Percentiles rank a stretch among this genome's conserved stretches.
These are phyloP conservation scores for Blastocystis sp. DNA, from an alignment of 352 stramenopile species.

Conservation along the genomic window DNA sequence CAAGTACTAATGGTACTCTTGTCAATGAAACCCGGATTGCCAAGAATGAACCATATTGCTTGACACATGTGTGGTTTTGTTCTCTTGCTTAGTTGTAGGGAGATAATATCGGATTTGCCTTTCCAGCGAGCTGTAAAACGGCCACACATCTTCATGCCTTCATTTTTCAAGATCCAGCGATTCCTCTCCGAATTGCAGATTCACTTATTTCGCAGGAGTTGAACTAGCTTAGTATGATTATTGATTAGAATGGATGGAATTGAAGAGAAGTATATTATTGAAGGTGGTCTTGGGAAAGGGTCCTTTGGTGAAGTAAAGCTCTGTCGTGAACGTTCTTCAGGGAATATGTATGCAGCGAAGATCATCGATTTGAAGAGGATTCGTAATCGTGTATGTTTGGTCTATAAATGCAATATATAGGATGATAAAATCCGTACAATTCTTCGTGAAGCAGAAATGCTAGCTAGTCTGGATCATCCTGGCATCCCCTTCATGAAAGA, in stretches of 20 bases:
- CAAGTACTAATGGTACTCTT: conserved; percentile 39
- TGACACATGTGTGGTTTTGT: background rate
- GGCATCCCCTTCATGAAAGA: conserved; percentile 59
- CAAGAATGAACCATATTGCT: conserved; percentile 20
- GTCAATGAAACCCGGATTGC: conserved; percentile 37
- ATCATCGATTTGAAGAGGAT: conserved; percentile 67
- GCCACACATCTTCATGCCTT: background rate
- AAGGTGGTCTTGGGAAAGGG: conserved; percentile 64
- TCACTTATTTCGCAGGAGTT: conserved; percentile 39
- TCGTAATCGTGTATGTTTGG: conserved; percentile 9
- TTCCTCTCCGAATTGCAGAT: background rate
- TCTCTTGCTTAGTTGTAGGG: background rate
- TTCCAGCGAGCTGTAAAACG: background rate
- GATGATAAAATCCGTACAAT: conserved; percentile 63
- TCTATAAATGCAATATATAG: background rate
- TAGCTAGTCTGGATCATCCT: conserved; percentile 64
- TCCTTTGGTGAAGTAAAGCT: conserved; percentile 65
- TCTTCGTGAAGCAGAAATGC: conserved; percentile 66
- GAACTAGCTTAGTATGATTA: background rate
- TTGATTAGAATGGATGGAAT: background rate
- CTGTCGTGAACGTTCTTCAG: conserved; percentile 63
- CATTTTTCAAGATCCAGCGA: conserved; percentile 36
- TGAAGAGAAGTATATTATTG: conserved; percentile 65
- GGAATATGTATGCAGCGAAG: conserved; percentile 67
- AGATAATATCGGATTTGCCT: background rate